These are phyloP conservation scores for Dispira parvispora DNA, from an alignment of 192 early-diverging fungal genomes.

Conservation along the genomic window DNA sequence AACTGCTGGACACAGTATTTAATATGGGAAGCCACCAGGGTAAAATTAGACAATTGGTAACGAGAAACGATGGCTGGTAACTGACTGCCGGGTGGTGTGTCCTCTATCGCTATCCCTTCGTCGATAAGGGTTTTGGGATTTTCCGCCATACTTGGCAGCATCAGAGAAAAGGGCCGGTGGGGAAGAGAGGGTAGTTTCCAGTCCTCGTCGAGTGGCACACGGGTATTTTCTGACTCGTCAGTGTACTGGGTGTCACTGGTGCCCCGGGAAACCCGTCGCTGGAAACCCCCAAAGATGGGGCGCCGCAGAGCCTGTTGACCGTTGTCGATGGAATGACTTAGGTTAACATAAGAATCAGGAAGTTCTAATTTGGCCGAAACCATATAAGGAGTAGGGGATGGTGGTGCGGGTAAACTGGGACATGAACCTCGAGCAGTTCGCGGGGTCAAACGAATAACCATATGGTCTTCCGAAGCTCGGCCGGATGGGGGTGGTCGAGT, in stretches of 20 bases:
- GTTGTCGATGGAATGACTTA: not conserved
- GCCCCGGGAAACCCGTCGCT: not conserved
- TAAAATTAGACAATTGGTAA: not conserved
- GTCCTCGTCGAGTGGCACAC: not conserved
- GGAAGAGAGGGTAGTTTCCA: not conserved
- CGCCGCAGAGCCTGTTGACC: not conserved
- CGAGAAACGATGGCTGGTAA: not conserved
- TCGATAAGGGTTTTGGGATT: too few relatives aligned
- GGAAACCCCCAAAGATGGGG: not conserved
- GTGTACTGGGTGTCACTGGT: slow-evolving; percentile 1
- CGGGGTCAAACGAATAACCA: not conserved
- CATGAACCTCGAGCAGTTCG: not conserved
- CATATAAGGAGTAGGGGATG: not conserved
- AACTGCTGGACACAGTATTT: slow-evolving; percentile 10
- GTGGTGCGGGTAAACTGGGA: not conserved
- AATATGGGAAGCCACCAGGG: slow-evolving; percentile 9
- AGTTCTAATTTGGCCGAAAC: not conserved
- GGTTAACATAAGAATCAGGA: not conserved
- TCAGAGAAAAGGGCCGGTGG: not conserved
- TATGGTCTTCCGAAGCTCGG: not conserved
- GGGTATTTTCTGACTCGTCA: not conserved
- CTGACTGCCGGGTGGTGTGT: not conserved
- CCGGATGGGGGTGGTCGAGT: too few relatives aligned
- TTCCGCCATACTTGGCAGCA: not conserved
- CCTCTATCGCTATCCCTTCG: too few relatives aligned